phyloP scores from a whole-genome alignment of 768 basidiomycete species.

The Chalciporus pseudorubinellus region DNA sequence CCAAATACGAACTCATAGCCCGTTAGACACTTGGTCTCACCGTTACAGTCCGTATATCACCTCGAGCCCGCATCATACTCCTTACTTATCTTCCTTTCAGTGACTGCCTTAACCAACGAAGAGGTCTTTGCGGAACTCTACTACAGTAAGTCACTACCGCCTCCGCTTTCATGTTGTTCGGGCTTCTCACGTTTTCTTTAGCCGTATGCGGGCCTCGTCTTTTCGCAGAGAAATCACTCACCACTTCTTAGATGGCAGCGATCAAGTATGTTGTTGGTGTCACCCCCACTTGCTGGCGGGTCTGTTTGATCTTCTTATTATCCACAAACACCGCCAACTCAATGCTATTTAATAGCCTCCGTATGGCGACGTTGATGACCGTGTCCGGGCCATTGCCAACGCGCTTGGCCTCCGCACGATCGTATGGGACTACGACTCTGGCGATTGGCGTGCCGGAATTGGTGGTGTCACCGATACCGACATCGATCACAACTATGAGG shows the following conservation, averaged over 20 bases:
- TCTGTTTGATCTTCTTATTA: conserved; percentile 25
- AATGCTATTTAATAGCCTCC: conserved; percentile 43
- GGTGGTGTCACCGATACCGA: conserved; percentile 42
- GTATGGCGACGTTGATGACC: conserved; percentile 70
- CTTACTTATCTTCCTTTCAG: too few species aligned
- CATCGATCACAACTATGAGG: conserved; percentile 53
- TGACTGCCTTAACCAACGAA: conserved; percentile 56
- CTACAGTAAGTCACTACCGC: conserved; percentile 48
- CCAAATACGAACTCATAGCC: neutral
- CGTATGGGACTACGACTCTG: conserved; percentile 68
- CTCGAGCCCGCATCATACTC: too few species aligned
- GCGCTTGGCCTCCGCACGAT: conserved; percentile 68
- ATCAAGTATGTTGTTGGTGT: conserved; percentile 55
- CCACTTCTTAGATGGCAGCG: conserved; percentile 39
- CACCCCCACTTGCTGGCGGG: conserved; percentile 62
- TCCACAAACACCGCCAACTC: neutral
- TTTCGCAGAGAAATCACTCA: neutral
- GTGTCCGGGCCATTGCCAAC: conserved; percentile 66
- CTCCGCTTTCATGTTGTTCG: conserved; percentile 5
- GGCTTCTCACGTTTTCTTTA: conserved; percentile 1
- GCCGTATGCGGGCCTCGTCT: conserved; percentile 20
- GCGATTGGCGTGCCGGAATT: conserved; percentile 67
- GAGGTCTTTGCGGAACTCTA: conserved; percentile 77
- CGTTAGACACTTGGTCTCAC: conserved; percentile 33
- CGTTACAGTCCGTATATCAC: conserved; percentile 42